Percentiles rank a stretch among this genome's conserved stretches.
Evolutionary conservation across 2,329 filamentous ascomycete species (phyloP).

Genomic region (Dothiorella sarmentorum): DNA sequence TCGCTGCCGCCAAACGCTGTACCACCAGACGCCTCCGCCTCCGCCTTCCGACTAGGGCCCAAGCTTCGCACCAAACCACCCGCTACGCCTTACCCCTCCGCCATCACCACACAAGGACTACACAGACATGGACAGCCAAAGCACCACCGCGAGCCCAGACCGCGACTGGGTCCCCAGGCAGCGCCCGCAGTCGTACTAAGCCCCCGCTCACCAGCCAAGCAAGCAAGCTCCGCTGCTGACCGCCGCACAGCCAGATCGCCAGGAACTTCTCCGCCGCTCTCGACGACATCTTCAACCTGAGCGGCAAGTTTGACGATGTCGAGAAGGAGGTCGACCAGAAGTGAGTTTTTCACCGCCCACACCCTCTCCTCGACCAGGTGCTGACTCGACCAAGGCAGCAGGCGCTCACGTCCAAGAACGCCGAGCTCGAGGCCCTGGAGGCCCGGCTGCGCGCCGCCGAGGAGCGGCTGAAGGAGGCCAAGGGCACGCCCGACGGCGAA

Average conservation of each 20-base stretch:
- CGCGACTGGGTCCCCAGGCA: conserved; percentile 76
- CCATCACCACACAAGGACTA: conserved; percentile 18
- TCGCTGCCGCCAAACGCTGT: conserved; percentile 10
- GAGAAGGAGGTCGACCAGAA: conserved; percentile 75
- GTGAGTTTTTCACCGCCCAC: conserved; percentile 62
- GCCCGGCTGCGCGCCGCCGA: conserved; percentile 81
- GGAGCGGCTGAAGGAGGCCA: conserved; percentile 57
- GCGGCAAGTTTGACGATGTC: conserved; percentile 70
- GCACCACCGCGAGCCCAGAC: conserved; percentile 67
- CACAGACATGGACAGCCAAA: conserved; percentile 32
- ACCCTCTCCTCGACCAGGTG: neutral
- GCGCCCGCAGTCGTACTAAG: conserved; percentile 76
- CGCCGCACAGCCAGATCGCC: conserved; percentile 68
- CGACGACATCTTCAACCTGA: conserved; percentile 85
- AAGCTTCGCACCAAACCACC: conserved; percentile 10
- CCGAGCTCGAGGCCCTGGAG: conserved; percentile 83
- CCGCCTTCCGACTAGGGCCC: neutral
- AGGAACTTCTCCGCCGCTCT: conserved; percentile 82
- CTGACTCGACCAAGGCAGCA: conserved; percentile 62
- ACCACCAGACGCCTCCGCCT: too few species aligned
- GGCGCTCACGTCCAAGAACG: conserved; percentile 67
- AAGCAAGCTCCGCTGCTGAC: conserved; percentile 7
- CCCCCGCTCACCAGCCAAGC: conserved; percentile 13
- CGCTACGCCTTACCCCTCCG: conserved; percentile 12
- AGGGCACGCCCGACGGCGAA: conserved; percentile 27